phyloP scores from a whole-genome alignment of 768 basidiomycete genomes.

The Termitomyces sp. region DNA sequence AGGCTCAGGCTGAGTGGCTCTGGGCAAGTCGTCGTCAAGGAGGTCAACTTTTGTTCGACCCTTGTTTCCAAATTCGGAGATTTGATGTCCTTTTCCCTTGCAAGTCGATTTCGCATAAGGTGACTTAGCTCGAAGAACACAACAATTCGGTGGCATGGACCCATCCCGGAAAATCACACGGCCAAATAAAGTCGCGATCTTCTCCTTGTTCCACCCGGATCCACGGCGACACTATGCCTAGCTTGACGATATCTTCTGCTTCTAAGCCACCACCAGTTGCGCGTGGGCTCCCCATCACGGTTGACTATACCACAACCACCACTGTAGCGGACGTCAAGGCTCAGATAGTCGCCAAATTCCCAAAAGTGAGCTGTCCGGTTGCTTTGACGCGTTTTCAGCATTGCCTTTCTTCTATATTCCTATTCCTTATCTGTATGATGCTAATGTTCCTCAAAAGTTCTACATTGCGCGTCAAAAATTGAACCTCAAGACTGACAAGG shows the following conservation, averaged over 20 bases:
- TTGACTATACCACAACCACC: slow-evolving; percentile 44
- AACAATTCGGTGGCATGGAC: not conserved
- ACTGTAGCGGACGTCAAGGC: slow-evolving; percentile 69
- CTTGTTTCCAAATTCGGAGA: not conserved
- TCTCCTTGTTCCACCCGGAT: not conserved
- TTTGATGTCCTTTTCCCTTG: too few species aligned
- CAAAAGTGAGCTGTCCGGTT: slow-evolving; percentile 25
- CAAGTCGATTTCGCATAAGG: not conserved
- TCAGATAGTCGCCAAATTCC: slow-evolving; percentile 42
- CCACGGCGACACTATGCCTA: slow-evolving; percentile 23
- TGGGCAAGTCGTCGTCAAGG: too few species aligned
- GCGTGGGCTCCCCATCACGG: slow-evolving; percentile 41
- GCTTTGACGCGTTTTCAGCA: not conserved
- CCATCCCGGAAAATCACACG: not conserved
- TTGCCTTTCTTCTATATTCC: not conserved
- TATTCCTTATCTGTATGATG: not conserved
- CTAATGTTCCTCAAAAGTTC: slow-evolving; percentile 45
- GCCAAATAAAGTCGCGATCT: not conserved
- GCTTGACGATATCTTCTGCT: slow-evolving; percentile 47
- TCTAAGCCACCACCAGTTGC: slow-evolving; percentile 43
- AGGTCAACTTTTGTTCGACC: too few species aligned
- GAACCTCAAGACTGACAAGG: slow-evolving; percentile 54
- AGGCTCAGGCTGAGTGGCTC: too few species aligned
- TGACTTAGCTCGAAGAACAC: not conserved
- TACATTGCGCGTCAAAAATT: slow-evolving; percentile 70